These are phyloP conservation scores for Globisporangium yorkense DNA, from an alignment of 352 stramenopile genomes.

Conservation along the genomic window DNA sequence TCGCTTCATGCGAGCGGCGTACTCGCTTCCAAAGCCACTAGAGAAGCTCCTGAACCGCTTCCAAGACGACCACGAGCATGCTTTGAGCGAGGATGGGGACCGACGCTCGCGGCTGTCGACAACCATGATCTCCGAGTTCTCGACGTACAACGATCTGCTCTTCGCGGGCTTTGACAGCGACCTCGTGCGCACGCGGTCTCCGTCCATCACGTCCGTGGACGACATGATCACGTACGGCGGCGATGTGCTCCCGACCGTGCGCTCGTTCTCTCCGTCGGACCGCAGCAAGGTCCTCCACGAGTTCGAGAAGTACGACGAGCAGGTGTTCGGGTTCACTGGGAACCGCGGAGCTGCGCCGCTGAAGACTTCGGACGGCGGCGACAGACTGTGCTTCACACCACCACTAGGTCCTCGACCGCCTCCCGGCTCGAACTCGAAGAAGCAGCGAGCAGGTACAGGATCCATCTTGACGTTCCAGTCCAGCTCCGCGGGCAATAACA, in stretches of 20 bases:
- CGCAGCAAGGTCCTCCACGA: constrained; percentile 37
- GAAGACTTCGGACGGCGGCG: constrained; percentile 38
- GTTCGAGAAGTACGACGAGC: constrained; percentile 70
- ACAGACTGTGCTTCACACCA: constrained; percentile 42
- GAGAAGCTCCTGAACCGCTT: constrained; percentile 54
- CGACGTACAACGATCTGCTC: constrained; percentile 46
- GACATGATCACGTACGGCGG: constrained; percentile 35
- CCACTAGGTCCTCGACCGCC: constrained; percentile 33
- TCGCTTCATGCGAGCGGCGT: constrained; percentile 18
- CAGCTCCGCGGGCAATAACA: constrained; percentile 23
- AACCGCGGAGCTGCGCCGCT: constrained; percentile 13
- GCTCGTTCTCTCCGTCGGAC: constrained; percentile 40
- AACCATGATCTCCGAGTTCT: constrained; percentile 34
- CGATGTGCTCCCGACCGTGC: constrained; percentile 36
- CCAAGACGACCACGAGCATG: constrained; percentile 12
- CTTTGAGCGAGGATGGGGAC: constrained; percentile 28
- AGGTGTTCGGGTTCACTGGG: constrained; percentile 47
- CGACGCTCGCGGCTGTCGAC: constrained; percentile 15
- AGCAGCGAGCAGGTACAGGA: constrained; percentile 25
- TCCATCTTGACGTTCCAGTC: constrained; percentile 28
- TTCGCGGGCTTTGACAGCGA: constrained; percentile 57
- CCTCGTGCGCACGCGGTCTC: constrained; percentile 51
- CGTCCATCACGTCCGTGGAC: constrained; percentile 48
- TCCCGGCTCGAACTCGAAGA: constrained; percentile 36
- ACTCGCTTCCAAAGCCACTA: constrained; percentile 53